Conservation (phyloP, 495 filamentous ascomycete genomes). For the Pyrenula massariospora region DNA sequence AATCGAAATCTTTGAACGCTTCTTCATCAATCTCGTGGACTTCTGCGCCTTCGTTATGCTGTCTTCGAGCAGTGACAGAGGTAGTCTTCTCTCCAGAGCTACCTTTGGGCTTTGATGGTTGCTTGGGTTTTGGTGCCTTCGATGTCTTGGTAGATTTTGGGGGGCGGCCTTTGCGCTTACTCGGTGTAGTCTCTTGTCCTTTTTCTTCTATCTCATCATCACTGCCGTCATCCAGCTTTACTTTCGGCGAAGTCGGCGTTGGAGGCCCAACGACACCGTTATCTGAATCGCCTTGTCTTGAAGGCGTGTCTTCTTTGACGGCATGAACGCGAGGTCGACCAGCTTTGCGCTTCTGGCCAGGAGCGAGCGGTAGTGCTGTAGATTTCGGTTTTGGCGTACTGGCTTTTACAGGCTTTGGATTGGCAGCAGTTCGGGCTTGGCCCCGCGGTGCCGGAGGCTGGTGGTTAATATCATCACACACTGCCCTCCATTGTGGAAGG, state of each 20-base stretch:
- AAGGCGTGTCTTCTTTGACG: constrained; percentile 30
- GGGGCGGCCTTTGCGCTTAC: constrained; percentile 16
- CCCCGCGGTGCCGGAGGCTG: constrained; percentile 92
- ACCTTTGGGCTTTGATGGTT: neutral
- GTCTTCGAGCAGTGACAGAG: constrained; percentile 57
- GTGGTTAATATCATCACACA: constrained; percentile 87
- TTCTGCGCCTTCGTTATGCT: constrained; percentile 60
- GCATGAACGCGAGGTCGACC: constrained; percentile 11
- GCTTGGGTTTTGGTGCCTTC: neutral
- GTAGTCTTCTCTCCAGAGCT: constrained; percentile 26
- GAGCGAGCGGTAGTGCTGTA: constrained; percentile 6
- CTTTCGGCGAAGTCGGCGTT: constrained; percentile 40
- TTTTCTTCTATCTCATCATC: constrained; percentile 35
- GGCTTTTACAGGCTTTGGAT: neutral
- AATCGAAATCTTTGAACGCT: constrained; percentile 80
- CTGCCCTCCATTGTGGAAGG: constrained; percentile 83
- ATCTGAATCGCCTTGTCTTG: constrained; percentile 16
- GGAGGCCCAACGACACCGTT: constrained; percentile 32
- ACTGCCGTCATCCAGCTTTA: constrained; percentile 34
- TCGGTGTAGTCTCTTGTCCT: constrained; percentile 2
- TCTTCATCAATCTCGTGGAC: constrained; percentile 66
- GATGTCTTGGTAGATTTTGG: neutral
- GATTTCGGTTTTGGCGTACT: constrained; percentile 2
- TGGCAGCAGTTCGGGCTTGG: constrained; percentile 50
- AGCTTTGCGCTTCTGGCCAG: constrained; percentile 5